phyloP scores from a whole-genome alignment of 768 basidiomycete species.

The Leccinellum luteum region DNA sequence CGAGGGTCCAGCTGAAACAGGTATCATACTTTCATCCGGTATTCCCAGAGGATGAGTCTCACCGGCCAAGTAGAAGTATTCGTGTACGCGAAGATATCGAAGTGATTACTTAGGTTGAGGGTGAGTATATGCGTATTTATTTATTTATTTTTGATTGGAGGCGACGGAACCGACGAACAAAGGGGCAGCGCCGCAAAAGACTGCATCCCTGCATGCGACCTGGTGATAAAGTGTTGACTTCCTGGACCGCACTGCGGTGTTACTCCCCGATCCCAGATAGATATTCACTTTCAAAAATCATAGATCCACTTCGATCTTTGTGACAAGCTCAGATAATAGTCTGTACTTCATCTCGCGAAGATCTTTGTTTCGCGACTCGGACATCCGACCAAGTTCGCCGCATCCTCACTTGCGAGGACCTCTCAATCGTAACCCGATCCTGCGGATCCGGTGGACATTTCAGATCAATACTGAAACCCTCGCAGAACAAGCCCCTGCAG shows the following conservation, averaged over 20 bases:
- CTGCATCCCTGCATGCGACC: slow-evolving; percentile 6
- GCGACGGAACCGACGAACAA: neutral
- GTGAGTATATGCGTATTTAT: neutral
- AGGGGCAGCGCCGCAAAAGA: neutral
- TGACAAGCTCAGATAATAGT: neutral
- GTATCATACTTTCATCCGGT: slow-evolving; percentile 19
- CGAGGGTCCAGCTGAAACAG: slow-evolving; percentile 30
- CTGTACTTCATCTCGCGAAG: slow-evolving; percentile 22
- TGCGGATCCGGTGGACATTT: slow-evolving; percentile 10
- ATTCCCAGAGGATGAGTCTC: slow-evolving; percentile 28
- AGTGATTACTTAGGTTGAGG: slow-evolving; percentile 4
- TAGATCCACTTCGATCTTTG: slow-evolving; percentile 5
- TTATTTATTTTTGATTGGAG: neutral
- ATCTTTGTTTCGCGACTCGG: neutral
- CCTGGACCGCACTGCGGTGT: neutral
- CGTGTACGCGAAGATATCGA: slow-evolving; percentile 22
- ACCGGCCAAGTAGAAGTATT: slow-evolving; percentile 18
- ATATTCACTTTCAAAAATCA: slow-evolving; percentile 13
- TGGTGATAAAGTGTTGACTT: neutral
- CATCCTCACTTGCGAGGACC: slow-evolving; percentile 14
- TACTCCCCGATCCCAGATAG: slow-evolving; percentile 14
- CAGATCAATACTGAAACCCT: slow-evolving; percentile 12
- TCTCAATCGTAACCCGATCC: slow-evolving; percentile 19
- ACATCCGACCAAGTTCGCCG: neutral
- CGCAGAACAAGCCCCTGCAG: slow-evolving; percentile 17